A percentile compares a stretch with the other conserved stretches of the same genome.
These are phyloP conservation scores for Trichoderma guizhouense DNA, from an alignment of 2,329 filamentous ascomycete genomes.

Conservation along the genomic window DNA sequence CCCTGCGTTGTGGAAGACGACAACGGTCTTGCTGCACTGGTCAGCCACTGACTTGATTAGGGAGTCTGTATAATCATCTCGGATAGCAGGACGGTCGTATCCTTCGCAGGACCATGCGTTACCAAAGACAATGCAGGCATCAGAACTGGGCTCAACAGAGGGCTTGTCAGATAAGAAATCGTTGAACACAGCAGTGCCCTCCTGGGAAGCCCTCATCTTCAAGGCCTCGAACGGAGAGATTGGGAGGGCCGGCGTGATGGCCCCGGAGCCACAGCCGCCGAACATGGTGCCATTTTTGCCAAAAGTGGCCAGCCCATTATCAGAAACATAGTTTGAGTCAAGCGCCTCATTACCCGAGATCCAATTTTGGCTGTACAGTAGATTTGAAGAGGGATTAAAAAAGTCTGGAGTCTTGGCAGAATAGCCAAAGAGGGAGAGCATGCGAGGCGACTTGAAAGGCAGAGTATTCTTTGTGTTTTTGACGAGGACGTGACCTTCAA, in stretches of 20 bases:
- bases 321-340: background rate
- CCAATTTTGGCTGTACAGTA: slow-evolving; percentile 33
- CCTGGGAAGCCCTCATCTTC: slow-evolving; percentile 47
- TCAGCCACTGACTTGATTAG: slow-evolving; percentile 56
- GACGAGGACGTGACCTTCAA: slow-evolving; percentile 62
- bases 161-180: slow-evolving; percentile 53
- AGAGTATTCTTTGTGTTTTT: slow-evolving; percentile 57
- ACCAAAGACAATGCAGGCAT: slow-evolving; percentile 67
- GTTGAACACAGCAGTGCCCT: slow-evolving; percentile 57
- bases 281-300: slow-evolving; percentile 45
- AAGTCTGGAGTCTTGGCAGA: slow-evolving; percentile 48
- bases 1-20: slow-evolving; percentile 63
- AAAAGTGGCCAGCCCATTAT: slow-evolving; percentile 24
- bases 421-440: slow-evolving; percentile 61
- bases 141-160: slow-evolving; percentile 45
- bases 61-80: slow-evolving; percentile 62
- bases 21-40: slow-evolving; percentile 60
- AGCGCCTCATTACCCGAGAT: slow-evolving; percentile 37
- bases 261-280: slow-evolving; percentile 47
- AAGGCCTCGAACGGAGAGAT: slow-evolving; percentile 56
- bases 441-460: slow-evolving; percentile 48
- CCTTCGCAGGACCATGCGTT: slow-evolving; percentile 72
- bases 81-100: slow-evolving; percentile 57
- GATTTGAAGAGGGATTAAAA: slow-evolving; percentile 37
- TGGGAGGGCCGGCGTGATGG: slow-evolving; percentile 45